Evolutionary conservation across 768 basidiomycete genomes (phyloP), one percentile per base, ranked within the genome.

Genomic region (Mrakia frigida): DNA sequence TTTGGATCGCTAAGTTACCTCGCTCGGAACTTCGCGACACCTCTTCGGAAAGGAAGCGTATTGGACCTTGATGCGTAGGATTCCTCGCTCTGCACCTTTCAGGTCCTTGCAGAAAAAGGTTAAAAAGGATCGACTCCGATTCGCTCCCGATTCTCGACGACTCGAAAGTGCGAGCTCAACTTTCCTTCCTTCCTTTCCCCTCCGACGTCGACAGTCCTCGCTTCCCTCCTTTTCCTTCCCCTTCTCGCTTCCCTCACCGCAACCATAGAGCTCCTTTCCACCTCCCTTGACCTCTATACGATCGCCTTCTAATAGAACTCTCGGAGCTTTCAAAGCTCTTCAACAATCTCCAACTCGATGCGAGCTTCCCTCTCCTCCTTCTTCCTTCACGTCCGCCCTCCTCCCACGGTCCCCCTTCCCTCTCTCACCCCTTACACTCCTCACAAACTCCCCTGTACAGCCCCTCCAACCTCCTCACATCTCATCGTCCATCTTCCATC

Each of bases 401-500:
- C 41, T 0, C 65, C 67, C 3, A 70, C 56, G 18, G 56, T 52
- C 14, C 65, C 74, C 11, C 68, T 75, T 28, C 74, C 74, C 14
- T 9, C 67, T n/a, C 56, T 56, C 56, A 31, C 53, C 11, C 74
- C 74, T 28, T 75, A 60, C 41, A 68, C 65, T 16, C 41, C 68
- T 31, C 39, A 67, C 18, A 31, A 53, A 14, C 68, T 75, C 41
- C 53, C 56, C 14, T 50, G 68, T 43, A 70, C 56, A 21, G 74
- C 67, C 1, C 67, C 53, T 3, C 25, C 69, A 0, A n/a, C 68
- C 53, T 53, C 67, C 28, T 60, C 53, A 4, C 52, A 52, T 35
- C 67, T 75, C 39, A 28, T 75, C 39, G 39, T 65, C 25, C 76
- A 77, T 14, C 13, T 56, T 23, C 76, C 76, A 1, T 50, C 65